Evolutionary conservation across 2,329 filamentous ascomycete species (phyloP), one percentile per base, ranked within the genome.

Genomic region (Hymenoscyphus occultus): DNA sequence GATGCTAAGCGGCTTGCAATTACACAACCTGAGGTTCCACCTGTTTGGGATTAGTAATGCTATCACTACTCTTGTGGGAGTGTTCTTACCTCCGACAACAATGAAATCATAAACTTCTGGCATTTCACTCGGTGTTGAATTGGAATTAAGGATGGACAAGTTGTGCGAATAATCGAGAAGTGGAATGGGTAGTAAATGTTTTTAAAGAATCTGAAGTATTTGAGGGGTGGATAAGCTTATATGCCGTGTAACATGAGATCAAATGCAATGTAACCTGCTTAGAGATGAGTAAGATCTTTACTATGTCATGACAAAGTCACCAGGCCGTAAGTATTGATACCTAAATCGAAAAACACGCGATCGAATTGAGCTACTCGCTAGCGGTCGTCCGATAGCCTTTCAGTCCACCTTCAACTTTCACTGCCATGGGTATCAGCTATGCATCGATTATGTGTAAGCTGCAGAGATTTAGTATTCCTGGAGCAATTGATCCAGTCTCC

Each of bases 11-110:
- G 76, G 1, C 81, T 76, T 0, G 87, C 86, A 14, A 89, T 72
- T 1, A 83, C 77, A 59, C 82, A 82, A 7, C 87, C 87, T 7
- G 87, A 80, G 1, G 87, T 83, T n/a, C 87, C 86, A 66, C 80
- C 85, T 86, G 65, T 13, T 32, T 19, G 10, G n/a, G 57, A 39
- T 61, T 58, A 54, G 40, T 63, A 19, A 45, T 31, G 56, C 14
- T 9, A 57, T 42, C 35, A 13, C 13, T 16, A 14, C 31, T 59
- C 39, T 2, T 28, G 31, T 22, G 5, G 51, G 6, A 54, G 40
- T n/a, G n/a, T 39, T 56, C 64, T 31, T 65, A 70, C 69, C 69
- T 48, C 71, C 71, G 32, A 72, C 69, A 9, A 72, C 63, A 39
- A 72, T 69, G 35, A 70, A 70, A 35, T 69, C 67, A 35, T 64